Evolutionary conservation across 2,329 filamentous ascomycete species (phyloP).

Genomic region (Bipolaris zeicola): DNA sequence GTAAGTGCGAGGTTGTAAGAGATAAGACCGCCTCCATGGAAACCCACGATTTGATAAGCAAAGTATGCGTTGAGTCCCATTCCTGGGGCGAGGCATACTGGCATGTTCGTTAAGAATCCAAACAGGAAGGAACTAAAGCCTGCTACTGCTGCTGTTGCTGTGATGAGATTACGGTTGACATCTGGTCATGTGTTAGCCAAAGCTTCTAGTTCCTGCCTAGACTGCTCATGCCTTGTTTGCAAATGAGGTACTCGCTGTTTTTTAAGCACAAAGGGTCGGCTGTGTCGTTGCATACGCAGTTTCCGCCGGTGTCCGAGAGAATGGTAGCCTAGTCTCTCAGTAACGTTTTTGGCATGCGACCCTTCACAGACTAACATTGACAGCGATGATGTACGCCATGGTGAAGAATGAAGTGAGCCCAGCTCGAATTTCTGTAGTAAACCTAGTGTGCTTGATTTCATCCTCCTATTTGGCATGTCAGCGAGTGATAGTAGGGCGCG

Average conservation of each 20-base stretch:
- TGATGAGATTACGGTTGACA: conserved; percentile 78
- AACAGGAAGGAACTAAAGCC: conserved; percentile 79
- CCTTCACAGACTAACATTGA: conserved; percentile 28
- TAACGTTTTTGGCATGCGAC: not conserved
- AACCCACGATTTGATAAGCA: conserved; percentile 79
- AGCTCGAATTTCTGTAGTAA: conserved; percentile 82
- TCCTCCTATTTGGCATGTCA: conserved; percentile 57
- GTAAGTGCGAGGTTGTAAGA: conserved; percentile 78
- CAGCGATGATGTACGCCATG: conserved; percentile 50
- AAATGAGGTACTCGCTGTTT: conserved; percentile 66
- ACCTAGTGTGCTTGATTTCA: conserved; percentile 75
- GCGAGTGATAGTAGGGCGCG: not conserved
- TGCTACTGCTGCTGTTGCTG: conserved; percentile 81
- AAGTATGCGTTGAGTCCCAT: conserved; percentile 80
- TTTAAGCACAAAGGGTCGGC: conserved; percentile 59
- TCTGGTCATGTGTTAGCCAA: conserved; percentile 31
- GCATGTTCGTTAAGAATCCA: conserved; percentile 79
- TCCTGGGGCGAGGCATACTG: conserved; percentile 48
- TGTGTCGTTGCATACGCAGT: conserved; percentile 67
- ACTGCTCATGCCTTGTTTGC: conserved; percentile 48
- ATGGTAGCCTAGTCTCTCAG: conserved; percentile 42
- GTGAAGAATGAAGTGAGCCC: conserved; percentile 72
- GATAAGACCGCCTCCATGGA: conserved; percentile 72
- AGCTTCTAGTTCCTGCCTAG: not conserved
- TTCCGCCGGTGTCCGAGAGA: conserved; percentile 68